Base-by-base conservation (phyloP, 78 protist genomes). In the Acrasis kona region DNA sequence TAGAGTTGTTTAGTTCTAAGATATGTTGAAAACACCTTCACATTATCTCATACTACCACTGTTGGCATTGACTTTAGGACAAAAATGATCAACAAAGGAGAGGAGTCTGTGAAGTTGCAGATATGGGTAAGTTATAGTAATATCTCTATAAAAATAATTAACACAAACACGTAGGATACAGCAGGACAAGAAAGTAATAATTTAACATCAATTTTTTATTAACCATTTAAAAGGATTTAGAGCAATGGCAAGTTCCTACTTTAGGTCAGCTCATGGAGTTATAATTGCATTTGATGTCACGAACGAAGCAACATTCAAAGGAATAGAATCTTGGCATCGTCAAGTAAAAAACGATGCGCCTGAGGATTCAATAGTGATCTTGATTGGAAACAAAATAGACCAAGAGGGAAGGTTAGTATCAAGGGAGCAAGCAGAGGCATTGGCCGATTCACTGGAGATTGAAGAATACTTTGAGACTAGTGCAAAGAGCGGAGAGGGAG, bases 181-280 rank as follows among this genome's bases (percentile, higher is more conserved):
- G 92, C 92, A 6, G 92, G 95, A 36, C 91, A 88, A 75, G 95
- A 88, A 29, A 82, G 89, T n/a, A n/a, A n/a, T n/a, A n/a, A n/a
- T n/a, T n/a, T n/a, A n/a, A n/a, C n/a, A n/a, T n/a, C n/a, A n/a
- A n/a, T n/a, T n/a, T n/a, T n/a, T n/a, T n/a, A n/a, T n/a, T n/a
- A n/a, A n/a, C n/a, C n/a, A n/a, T n/a, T n/a, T n/a, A n/a, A n/a
- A n/a, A n/a, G n/a, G n/a, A 36, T 91, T 91, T 71, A 69, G 89
- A 41, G 84, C 95, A 5, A 77, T 77, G 68, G 19, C 68, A 6
- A 65, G 65, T 41, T 40, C 85, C 19, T 87, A 91, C 81, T 91
- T 88, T 50, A 50, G 95, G 9, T 70, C 74, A 2, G 82, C 85
- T 27, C 84, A 78, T n/a, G 67, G 88, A 29, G 34, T 84, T 1